Conservation (phyloP, 2,329 filamentous ascomycete genomes). For the Alternaria arbusti region DNA sequence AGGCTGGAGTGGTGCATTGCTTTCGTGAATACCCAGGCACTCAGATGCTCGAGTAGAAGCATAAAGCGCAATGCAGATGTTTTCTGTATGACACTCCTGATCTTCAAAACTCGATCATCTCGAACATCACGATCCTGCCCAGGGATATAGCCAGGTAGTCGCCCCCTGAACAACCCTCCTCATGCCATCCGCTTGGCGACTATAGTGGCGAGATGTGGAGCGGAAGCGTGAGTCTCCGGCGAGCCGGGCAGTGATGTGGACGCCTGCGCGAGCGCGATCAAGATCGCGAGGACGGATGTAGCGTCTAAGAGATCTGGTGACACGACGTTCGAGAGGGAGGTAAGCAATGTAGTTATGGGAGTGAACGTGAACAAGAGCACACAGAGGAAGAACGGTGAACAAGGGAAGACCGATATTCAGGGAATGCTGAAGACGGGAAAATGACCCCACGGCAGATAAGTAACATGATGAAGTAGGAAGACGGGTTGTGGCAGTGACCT, state of each 20-base stretch:
- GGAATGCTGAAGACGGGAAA: not conserved
- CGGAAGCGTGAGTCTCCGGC: not conserved
- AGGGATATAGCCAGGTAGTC: not conserved
- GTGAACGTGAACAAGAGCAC: not conserved
- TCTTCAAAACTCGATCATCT: not conserved
- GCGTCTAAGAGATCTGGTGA: not conserved
- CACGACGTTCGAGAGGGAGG: not conserved
- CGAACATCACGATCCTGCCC: not conserved
- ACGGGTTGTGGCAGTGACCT: not conserved
- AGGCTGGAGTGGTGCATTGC: not conserved
- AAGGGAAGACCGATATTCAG: not conserved
- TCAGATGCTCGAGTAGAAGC: not conserved
- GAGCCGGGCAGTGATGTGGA: not conserved
- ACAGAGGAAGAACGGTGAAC: not conserved
- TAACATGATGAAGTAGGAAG: not conserved
- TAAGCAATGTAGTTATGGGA: not conserved
- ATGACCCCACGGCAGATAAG: not conserved
- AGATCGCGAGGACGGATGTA: not conserved
- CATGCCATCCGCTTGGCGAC: not conserved
- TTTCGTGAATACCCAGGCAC: not conserved
- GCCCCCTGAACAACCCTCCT: not conserved
- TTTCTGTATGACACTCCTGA: not conserved
- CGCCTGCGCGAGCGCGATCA: not conserved
- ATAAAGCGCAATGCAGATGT: not conserved
- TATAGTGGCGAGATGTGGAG: not conserved